Evolutionary conservation across 2,329 filamentous ascomycete genomes (phyloP), one percentile per base, ranked within the genome.

Genomic region (Pestalotiopsis sp.): DNA sequence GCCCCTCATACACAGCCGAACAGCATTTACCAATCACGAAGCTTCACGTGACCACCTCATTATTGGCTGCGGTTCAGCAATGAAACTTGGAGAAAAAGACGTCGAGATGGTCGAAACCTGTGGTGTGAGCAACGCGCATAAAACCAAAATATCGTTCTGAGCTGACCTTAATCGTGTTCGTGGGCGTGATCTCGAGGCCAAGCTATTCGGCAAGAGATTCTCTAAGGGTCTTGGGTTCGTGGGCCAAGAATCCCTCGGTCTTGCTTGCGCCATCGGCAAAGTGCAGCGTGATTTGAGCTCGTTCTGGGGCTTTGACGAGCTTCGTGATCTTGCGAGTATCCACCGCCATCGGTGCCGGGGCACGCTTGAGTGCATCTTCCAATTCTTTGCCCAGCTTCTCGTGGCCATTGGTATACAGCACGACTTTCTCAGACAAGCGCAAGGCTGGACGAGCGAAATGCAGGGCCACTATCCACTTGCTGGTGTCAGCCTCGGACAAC

Each of bases 151-250:
- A 31, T 31, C 27, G 27, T 6, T 6, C 6, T 31, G 27, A 25
- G 25, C 3, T 52, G 17, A 52, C n/a, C n/a, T 68, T 52, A 31
- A 70, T 49, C 9, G 64, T 66, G 3, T 20, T 41, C 65, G 49
- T 62, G 3, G 64, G 59, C 13, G 66, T 64, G 9, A 71, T 23
- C 49, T 72, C 68, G 17, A 69, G 31, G 5, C 71, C 71, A 31
- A 73, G 62, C 68, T 72, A 68, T n/a, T 69, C 23, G 14, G 66
- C 61, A 2, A 73, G 39, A 11, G 60, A 5, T 0, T 69, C 71
- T n/a, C 68, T 49, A 11, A 72, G 63, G n/a, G 66, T 58, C 62
- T 66, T 69, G 1, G 71, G 71, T 49, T 68, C 70, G 65, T 72
- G 70, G 6, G 66, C 69, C 25, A 73, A 11, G 61, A 73, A 73